These are phyloP conservation scores for Aspergillus aculeatus DNA, from an alignment of 2,329 filamentous ascomycete genomes.

Conservation along the genomic window DNA sequence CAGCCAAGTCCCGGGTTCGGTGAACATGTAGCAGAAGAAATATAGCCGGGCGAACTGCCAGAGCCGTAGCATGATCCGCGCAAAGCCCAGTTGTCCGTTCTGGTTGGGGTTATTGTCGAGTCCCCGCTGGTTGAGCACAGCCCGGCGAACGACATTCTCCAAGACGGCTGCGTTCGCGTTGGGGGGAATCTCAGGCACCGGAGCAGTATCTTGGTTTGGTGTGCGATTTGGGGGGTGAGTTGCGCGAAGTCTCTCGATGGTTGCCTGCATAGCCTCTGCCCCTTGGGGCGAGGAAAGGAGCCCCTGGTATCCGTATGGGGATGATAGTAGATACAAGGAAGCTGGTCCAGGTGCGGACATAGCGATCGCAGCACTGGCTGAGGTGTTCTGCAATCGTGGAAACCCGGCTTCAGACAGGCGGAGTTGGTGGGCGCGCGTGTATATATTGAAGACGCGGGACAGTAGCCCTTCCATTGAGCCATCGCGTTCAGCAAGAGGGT, in stretches of 20 bases:
- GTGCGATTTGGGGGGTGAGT: conserved; percentile 1
- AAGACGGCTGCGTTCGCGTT: conserved; percentile 23
- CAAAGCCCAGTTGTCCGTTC: conserved; percentile 37
- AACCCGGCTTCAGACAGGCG: conserved; percentile 24
- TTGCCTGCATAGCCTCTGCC: conserved; percentile 20
- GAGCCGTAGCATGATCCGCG: conserved; percentile 44
- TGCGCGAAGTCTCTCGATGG: conserved; percentile 16
- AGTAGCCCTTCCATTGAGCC: conserved; percentile 30
- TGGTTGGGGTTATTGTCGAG: conserved; percentile 8
- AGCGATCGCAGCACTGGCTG: neutral
- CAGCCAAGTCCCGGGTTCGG: conserved; percentile 48
- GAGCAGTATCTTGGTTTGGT: neutral
- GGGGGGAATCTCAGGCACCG: conserved; percentile 10
- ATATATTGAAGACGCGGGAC: conserved; percentile 30
- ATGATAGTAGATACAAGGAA: conserved; percentile 45
- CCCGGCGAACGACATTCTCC: conserved; percentile 36
- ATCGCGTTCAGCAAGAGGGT: conserved; percentile 23
- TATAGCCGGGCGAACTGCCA: conserved; percentile 61
- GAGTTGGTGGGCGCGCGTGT: conserved; percentile 32
- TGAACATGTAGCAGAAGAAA: conserved; percentile 60
- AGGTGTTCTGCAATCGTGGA: conserved; percentile 4
- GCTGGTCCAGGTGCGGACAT: conserved; percentile 5
- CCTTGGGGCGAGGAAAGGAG: conserved; percentile 43
- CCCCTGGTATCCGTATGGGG: conserved; percentile 46
- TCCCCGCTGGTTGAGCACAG: conserved; percentile 28